A percentile compares a stretch with the other conserved stretches of the same genome.
phyloP scores from a whole-genome alignment of 2,329 filamentous ascomycete genomes.

The Daldinia eschscholtzii region DNA sequence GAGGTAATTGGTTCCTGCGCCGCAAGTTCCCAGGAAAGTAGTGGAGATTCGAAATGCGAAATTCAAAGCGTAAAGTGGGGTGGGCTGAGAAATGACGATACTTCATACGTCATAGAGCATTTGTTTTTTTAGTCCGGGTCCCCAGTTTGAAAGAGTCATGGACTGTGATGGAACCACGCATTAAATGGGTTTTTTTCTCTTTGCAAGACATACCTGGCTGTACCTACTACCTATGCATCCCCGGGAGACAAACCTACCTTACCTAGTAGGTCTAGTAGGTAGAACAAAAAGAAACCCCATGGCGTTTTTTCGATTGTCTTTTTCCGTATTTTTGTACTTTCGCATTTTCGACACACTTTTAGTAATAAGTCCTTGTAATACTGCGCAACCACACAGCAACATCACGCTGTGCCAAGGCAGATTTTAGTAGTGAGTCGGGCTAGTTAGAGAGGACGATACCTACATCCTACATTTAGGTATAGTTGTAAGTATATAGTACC shows the following conservation, averaged over 20 bases:
- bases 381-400: not conserved
- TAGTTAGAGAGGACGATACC: not conserved
- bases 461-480: not conserved
- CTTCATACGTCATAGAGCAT: conserved; percentile 42
- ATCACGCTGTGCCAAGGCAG: conserved; percentile 14
- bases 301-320: conserved; percentile 1
- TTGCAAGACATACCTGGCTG: not conserved
- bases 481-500: not conserved
- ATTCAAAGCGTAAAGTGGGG: conserved; percentile 26
- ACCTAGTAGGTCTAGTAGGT: not conserved
- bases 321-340: not conserved
- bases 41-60: conserved; percentile 22
- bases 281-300: conserved; percentile 18
- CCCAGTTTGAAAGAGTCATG: conserved; percentile 43
- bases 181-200: conserved; percentile 4
- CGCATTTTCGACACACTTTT: not conserved
- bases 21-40: conserved; percentile 36
- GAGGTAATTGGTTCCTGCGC: conserved; percentile 33
- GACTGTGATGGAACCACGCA: conserved; percentile 21
- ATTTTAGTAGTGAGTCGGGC: conserved; percentile 20
- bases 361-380: conserved; percentile 5
- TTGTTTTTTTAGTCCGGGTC: conserved; percentile 21
- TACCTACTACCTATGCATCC: no score
- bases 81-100: conserved; percentile 43
- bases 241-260: no score